Percentiles rank a stretch among this genome's conserved stretches.
phyloP scores from a whole-genome alignment of 176 grass and related monocot species.

The Paspalum vaginatum region DNA sequence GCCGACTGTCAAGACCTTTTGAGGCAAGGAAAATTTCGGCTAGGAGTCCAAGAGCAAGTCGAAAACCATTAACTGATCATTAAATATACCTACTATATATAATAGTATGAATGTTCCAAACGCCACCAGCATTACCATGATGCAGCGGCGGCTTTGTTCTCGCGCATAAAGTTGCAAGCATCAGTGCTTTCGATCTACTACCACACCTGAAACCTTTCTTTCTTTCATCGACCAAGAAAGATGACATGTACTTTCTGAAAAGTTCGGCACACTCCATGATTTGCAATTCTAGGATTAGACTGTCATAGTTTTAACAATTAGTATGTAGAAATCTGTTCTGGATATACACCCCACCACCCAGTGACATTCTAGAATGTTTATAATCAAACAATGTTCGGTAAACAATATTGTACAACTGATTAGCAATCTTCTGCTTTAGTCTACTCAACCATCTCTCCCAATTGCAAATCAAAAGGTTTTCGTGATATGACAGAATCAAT shows the following conservation, averaged over 20 bases:
- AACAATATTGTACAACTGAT: too few relatives aligned
- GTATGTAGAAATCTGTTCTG: background rate
- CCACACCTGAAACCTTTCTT: constrained; percentile 27
- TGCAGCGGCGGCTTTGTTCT: background rate
- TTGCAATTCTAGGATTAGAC: background rate
- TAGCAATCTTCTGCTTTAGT: background rate
- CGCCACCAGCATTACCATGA: background rate
- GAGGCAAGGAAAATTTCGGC: background rate
- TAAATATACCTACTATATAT: background rate
- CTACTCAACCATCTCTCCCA: background rate
- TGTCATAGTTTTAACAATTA: background rate
- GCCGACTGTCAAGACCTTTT: constrained; percentile 17
- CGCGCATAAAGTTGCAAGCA: background rate
- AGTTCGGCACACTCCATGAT: constrained; percentile 34
- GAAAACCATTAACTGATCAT: constrained; percentile 24
- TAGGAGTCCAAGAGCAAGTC: constrained; percentile 24
- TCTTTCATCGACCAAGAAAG: background rate
- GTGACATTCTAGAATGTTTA: background rate
- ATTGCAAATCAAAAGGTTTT: background rate
- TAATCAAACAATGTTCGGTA: background rate
- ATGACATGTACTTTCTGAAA: constrained; percentile 24
- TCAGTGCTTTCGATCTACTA: constrained; percentile 14
- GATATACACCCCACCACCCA: background rate
- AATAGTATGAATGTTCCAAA: background rate
- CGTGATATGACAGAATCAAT: background rate